Evolutionary conservation across 2,329 filamentous ascomycete species (phyloP), one percentile per base, ranked within the genome.

Genomic region (Fusarium chaquense): DNA sequence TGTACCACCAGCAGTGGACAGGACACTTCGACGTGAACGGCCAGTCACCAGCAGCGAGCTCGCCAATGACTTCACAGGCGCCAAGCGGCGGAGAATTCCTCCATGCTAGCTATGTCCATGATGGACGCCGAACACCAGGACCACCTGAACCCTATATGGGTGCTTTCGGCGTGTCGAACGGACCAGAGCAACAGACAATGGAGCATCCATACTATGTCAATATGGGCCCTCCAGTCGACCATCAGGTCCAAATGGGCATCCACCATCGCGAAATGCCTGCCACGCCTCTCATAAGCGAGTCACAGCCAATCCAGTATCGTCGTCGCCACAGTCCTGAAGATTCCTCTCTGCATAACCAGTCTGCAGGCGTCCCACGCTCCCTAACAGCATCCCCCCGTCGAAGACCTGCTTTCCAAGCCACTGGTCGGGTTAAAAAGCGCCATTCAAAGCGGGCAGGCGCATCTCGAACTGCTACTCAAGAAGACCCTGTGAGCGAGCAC

Each of bases 11-110:
- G 33, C 86, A 81, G 80, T 74, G 74, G 65, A 60, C 79, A 62
- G 59, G 68, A 57, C 62, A 71, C 33, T 84, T 85, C 69, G 80
- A 82, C 40, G 76, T 85, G 56, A 79, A 78, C 65, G 76, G 80
- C 51, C 76, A 80, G 26, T 78, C 78, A 32, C 82, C 80, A 61
- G 82, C 84, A 55, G 76, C 80, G 22, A 80, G 80, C 24, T 84
- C 84, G n/a, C 83, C 84, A 9, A 82, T 86, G 78, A 71, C 79
- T 30, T 75, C 81, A 38, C 78, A 81, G n/a, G 72, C 79, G 16
- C 73, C 78, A 20, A 75, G 77, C 18, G 65, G 79, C 44, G 62
- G 72, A 8, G 79, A 81, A 22, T 80, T 78, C 44, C 73, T 81
- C 41, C 77, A 78, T 40, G 16, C 46, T 38, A 73, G 78, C 52